Percentiles rank a stretch among this genome's conserved stretches.
Evolutionary conservation across 805 yeast species (phyloP).

Genomic region (Isabelozyma gotoi): DNA sequence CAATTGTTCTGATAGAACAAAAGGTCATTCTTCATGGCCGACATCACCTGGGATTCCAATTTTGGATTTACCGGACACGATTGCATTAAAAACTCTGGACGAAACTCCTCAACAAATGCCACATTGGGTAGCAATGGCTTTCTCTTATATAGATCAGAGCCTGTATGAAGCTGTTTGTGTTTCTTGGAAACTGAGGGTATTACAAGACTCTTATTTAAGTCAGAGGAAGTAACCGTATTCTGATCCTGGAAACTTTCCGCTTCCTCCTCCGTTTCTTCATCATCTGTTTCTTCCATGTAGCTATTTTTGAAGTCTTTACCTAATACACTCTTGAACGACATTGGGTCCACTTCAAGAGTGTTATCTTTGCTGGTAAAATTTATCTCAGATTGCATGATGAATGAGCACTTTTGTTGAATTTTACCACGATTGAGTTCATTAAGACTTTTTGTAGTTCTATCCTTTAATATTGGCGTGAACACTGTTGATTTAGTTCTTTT

Average conservation of each 20-base stretch:
- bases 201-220: not conserved
- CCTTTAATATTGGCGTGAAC: conserved; percentile 18
- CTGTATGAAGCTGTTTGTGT: conserved; percentile 2
- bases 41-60: conserved; percentile 47
- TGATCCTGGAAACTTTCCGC: conserved; percentile 5
- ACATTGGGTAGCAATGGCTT: conserved; percentile 30
- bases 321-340: not conserved
- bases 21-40: conserved; percentile 55
- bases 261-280: not conserved
- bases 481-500: conserved; percentile 22
- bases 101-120: conserved; percentile 48
- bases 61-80: conserved; percentile 54
- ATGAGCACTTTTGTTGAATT: conserved; percentile 20
- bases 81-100: conserved; percentile 54
- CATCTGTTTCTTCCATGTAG: conserved; percentile 5
- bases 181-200: conserved; percentile 1
- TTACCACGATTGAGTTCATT: conserved; percentile 15
- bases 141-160: conserved; percentile 11
- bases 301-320: conserved; percentile 3
- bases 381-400: conserved; percentile 19
- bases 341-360: conserved; percentile 5
- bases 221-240: conserved; percentile 10
- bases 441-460: conserved; percentile 15
- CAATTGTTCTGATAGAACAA: conserved; percentile 40
- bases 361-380: not conserved